Conservation (phyloP, 1,284 basidiomycete species). For the Termitomyces sp. region DNA sequence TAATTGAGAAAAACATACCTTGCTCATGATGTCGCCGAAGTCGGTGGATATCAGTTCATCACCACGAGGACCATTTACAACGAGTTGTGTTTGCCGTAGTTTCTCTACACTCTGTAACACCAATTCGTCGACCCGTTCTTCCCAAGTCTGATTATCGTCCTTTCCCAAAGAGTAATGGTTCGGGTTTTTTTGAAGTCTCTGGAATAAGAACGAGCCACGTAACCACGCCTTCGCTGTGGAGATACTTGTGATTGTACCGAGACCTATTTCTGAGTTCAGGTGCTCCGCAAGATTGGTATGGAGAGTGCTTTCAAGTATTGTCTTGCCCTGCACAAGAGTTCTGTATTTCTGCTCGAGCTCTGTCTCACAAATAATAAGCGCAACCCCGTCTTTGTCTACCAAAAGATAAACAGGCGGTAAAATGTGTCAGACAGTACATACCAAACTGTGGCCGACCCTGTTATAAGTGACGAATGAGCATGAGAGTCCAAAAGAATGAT, state of each 20-base stretch:
- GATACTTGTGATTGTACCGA: constrained; percentile 72
- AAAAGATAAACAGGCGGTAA: constrained; percentile 5
- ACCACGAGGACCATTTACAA: constrained; percentile 36
- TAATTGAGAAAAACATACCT: constrained; percentile 37
- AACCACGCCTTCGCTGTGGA: constrained; percentile 77
- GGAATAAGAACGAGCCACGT: constrained; percentile 75
- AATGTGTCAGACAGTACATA: constrained; percentile 20
- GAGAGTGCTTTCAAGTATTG: constrained; percentile 78
- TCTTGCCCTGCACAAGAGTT: constrained; percentile 59
- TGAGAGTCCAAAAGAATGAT: neutral
- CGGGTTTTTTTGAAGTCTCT: constrained; percentile 81
- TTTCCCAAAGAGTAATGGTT: constrained; percentile 66
- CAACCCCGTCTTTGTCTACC: constrained; percentile 71
- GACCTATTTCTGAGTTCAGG: constrained; percentile 87
- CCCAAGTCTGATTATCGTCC: constrained; percentile 56
- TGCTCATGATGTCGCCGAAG: constrained; percentile 82
- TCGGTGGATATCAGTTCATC: constrained; percentile 55
- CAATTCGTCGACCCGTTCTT: constrained; percentile 65
- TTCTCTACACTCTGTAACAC: constrained; percentile 61
- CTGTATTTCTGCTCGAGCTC: constrained; percentile 72
- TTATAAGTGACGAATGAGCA: neutral
- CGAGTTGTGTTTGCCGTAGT: constrained; percentile 55
- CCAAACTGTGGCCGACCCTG: constrained; percentile 93
- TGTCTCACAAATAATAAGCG: constrained; percentile 75
- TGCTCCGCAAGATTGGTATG: constrained; percentile 85